Evolutionary conservation across 75 land plant species (phyloP), one percentile per base, ranked within the genome.

Genomic region (Pseudotsuga menziesii): DNA sequence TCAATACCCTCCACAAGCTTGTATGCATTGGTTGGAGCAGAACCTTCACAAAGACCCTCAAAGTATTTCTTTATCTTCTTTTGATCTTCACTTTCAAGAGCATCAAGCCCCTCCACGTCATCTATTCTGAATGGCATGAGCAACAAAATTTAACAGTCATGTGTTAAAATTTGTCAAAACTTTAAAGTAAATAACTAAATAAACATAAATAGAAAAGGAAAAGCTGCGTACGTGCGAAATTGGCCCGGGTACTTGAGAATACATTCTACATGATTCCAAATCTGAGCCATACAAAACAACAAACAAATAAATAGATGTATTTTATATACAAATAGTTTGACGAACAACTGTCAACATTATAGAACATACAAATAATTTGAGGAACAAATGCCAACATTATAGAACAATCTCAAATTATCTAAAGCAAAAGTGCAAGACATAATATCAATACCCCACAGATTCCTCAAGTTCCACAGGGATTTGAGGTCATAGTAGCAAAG

Each of bases 21-120:
- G 71, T 85, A 78, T 56, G 60, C 73, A 56, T 74, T 67, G 26
- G 57, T 64, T 58, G 56, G 61, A 17, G 63, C 26, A 67, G 55
- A 73, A 57, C 72, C 67, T 29, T 57, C 70, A 57, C 35, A 48
- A 54, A 57, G 44, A 67, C 78, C 88, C 58, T 92, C 93, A 20
- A 94, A 82, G 75, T 94, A 89, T 22, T 90, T 86, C 71, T 87
- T 83, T 32, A 97, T 80, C 66, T 72, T 92, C 78, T 91, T 83
- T 60, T 92, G 97, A 80, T 97, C 98, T 74, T 94, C 99, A 93
- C 95, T 89, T 67, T 92, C 83, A n/a, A 97, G 86, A 36, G 55
- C 61, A 48, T 97, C 98, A 27, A 87, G 36, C 23, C 98, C 98
- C 83, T 92, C 99, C 80, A 97, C 90, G 75, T 97, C 99, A 81